Evolutionary conservation across 2,329 filamentous ascomycete species (phyloP).

Genomic region (Botrytis squamosa): DNA sequence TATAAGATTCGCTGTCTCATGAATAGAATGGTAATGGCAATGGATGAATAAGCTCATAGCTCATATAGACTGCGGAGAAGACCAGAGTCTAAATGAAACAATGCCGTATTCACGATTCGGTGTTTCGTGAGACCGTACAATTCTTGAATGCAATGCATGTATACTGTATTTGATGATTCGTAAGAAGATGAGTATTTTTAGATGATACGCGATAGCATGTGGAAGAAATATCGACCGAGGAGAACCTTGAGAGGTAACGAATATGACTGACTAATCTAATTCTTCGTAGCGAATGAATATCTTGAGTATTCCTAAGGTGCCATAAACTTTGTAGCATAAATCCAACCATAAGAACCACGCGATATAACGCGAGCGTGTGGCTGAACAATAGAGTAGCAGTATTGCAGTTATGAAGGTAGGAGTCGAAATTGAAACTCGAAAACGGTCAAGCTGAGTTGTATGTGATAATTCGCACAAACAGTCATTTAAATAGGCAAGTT

Average conservation of each 20-base stretch:
- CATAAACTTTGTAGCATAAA: neutral
- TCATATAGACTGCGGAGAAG: neutral
- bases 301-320: neutral
- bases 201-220: neutral
- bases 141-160: neutral
- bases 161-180: neutral
- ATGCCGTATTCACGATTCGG: neutral
- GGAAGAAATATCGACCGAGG: neutral
- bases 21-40: neutral
- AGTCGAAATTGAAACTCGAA: neutral
- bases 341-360: neutral
- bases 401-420: neutral
- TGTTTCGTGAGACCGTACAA: neutral
- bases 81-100: rapidly evolving
- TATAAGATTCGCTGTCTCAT: neutral
- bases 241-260: neutral
- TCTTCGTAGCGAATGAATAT: neutral
- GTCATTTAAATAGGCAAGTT: neutral
- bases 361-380: neutral
- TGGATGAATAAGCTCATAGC: neutral
- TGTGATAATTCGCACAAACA: neutral
- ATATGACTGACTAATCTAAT: neutral
- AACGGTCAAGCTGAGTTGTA: neutral
- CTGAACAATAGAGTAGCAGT: neutral
- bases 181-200: neutral